phyloP scores from a whole-genome alignment of 2,329 filamentous ascomycete species.

The Fusarium coicis region DNA sequence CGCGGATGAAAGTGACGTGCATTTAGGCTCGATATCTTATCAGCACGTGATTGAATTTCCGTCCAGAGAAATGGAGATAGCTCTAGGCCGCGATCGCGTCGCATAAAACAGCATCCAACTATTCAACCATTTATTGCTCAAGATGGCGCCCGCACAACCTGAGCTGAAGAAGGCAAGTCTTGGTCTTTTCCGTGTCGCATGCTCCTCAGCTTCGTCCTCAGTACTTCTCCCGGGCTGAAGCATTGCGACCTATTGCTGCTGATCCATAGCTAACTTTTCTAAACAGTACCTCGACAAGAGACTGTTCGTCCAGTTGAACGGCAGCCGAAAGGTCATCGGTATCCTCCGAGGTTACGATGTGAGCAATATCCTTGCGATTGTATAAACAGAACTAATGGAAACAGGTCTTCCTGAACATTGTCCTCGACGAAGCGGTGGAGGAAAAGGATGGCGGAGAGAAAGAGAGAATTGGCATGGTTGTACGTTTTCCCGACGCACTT shows the following conservation, averaged over 20 bases:
- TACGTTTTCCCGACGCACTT: constrained; percentile 57
- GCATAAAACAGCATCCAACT: constrained; percentile 42
- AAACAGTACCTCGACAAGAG: constrained; percentile 97
- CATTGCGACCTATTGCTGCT: not conserved
- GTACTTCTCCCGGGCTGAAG: not conserved
- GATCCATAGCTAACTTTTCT: constrained; percentile 41
- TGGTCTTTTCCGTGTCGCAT: not conserved
- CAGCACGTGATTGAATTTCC: constrained; percentile 58
- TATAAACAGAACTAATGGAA: constrained; percentile 15
- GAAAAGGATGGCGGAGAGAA: constrained; percentile 94
- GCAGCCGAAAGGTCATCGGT: constrained; percentile 96
- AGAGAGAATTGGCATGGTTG: constrained; percentile 90
- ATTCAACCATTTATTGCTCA: constrained; percentile 53
- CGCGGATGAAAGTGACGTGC: constrained; percentile 37
- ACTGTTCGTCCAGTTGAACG: constrained; percentile 97
- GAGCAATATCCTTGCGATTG: constrained; percentile 47
- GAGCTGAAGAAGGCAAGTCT: constrained; percentile 92
- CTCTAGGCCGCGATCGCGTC: constrained; percentile 45
- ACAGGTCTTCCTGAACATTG: constrained; percentile 97
- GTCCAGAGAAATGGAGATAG: constrained; percentile 33
- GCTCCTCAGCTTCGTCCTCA: too few species aligned
- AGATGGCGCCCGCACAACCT: constrained; percentile 98
- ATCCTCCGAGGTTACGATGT: constrained; percentile 97
- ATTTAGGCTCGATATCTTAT: constrained; percentile 55
- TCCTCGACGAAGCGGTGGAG: constrained; percentile 95